phyloP scores from a whole-genome alignment of 768 basidiomycete genomes.

The Calvatia gigantea region DNA sequence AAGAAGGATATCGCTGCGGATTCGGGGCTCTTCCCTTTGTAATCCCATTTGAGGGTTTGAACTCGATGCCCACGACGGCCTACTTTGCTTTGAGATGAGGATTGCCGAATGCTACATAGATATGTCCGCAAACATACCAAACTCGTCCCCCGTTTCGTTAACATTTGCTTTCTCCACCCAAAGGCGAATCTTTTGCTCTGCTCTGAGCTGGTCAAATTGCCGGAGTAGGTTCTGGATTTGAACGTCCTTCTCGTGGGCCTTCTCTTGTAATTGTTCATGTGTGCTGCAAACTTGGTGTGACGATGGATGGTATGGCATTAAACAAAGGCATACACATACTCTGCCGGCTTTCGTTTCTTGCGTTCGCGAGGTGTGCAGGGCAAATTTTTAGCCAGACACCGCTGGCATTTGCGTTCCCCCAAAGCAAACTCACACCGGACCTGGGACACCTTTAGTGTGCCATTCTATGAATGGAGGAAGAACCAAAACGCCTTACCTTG shows the following conservation, averaged over 20 bases:
- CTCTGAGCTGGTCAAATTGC: constrained; percentile 38
- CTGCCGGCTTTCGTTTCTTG: constrained; percentile 57
- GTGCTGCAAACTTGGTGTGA: constrained; percentile 30
- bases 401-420: constrained; percentile 43
- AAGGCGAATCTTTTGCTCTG: constrained; percentile 37
- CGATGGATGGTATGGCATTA: background rate
- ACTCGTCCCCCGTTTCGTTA: constrained; percentile 13
- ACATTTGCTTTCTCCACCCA: constrained; percentile 34
- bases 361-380: constrained; percentile 43
- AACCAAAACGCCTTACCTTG: constrained; percentile 31
- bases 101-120: background rate
- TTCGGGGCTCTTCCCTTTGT: constrained; percentile 33
- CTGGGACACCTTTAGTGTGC: constrained; percentile 21
- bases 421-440: constrained; percentile 48
- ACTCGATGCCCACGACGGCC: background rate
- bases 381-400: constrained; percentile 45
- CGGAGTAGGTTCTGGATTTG: constrained; percentile 42
- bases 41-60: constrained; percentile 18
- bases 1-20: constrained; percentile 32
- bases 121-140: background rate
- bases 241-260: constrained; percentile 40
- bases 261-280: constrained; percentile 50
- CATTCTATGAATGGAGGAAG: background rate
- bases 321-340: constrained; percentile 30
- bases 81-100: background rate